Base-by-base conservation (phyloP, 75 land plant species). In the Cryptomeria japonica region DNA sequence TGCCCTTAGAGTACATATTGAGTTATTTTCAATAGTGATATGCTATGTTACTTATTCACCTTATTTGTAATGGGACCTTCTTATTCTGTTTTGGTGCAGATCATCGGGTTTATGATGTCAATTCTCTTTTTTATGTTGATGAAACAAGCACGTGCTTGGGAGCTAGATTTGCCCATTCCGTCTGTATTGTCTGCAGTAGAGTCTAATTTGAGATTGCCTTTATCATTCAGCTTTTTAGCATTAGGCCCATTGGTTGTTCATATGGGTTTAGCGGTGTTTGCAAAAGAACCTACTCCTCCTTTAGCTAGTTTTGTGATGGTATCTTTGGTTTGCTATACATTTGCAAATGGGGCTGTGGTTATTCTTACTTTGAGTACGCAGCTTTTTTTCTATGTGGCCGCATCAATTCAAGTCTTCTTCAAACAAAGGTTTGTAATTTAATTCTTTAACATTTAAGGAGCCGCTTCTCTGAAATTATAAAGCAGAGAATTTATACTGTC, bases 111-210 rank as follows among this genome's bases (percentile, higher is more conserved):
- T 85, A 86, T 92, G 41, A 61, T 96, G 87, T 93, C 95, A 64
- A 90, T 92, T 6, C 78, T 94, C 14, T 91, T 98, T 80, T 98
- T 95, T 90, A 93, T 93, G 85, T 51, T 98, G 76, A 97, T 94
- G 96, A 92, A 90, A 83, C 99, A 98, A 93, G 99, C 96, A 86
- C 94, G 93, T 86, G 93, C 94, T 16, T 94, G 99, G 99, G 98
- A 97, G 79, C 92, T 92, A 84, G 95, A 96, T 87, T 75, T 91
- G 31, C 91, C 94, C 34, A 32, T 96, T 22, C 99, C 99, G 77
- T 98, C 99, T 7, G 83, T 97, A 85, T 87, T 96, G 87, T 61
- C 94, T 82, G 94, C 94, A 83, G 87, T 97, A 79, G 99, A 98
- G 51, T 91, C 88, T n/a, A 97, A 98, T 88, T 89, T 98, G 85